Percentiles rank a stretch among this genome's conserved stretches.
These are phyloP conservation scores for Neovahlkampfia damariscottae DNA, from an alignment of 78 protist species.

Conservation along the genomic window DNA sequence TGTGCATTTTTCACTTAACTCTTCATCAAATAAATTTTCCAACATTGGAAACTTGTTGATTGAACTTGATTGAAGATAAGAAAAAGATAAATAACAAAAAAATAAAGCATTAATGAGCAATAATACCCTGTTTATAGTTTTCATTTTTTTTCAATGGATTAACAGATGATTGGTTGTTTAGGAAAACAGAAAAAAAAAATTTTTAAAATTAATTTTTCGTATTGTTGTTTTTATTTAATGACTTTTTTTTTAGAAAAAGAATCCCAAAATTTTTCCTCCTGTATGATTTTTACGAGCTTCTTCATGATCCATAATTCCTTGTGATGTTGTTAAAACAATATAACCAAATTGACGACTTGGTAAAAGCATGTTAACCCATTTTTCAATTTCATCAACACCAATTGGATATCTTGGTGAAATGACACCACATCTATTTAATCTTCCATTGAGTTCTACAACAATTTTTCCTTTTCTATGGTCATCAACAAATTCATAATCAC, in stretches of 20 bases:
- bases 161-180: too few relatives aligned
- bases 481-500: constrained; percentile 98
- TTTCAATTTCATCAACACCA: constrained; percentile 40
- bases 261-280: constrained; percentile 97
- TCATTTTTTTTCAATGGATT: too few relatives aligned
- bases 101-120: too few relatives aligned
- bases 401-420: constrained; percentile 90
- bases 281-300: constrained; percentile 89
- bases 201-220: too few relatives aligned
- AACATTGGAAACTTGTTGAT: too few relatives aligned
- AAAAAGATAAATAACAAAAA: too few relatives aligned
- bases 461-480: constrained; percentile 98
- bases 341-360: constrained; percentile 99
- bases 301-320: constrained; percentile 99
- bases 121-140: too few relatives aligned
- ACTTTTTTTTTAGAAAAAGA: constrained; percentile 83
- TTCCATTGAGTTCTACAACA: constrained; percentile 95
- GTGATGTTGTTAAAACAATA: constrained; percentile 95
- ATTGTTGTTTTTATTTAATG: too few relatives aligned
- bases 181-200: too few relatives aligned
- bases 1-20: too few relatives aligned
- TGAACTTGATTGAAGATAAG: too few relatives aligned
- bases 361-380: constrained; percentile 80
- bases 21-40: too few relatives aligned
- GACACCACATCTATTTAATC: constrained; percentile 98